Evolutionary conservation across 768 basidiomycete genomes (phyloP), one percentile per base, ranked within the genome.

Genomic region (Pilatotrama ljubarskyi): DNA sequence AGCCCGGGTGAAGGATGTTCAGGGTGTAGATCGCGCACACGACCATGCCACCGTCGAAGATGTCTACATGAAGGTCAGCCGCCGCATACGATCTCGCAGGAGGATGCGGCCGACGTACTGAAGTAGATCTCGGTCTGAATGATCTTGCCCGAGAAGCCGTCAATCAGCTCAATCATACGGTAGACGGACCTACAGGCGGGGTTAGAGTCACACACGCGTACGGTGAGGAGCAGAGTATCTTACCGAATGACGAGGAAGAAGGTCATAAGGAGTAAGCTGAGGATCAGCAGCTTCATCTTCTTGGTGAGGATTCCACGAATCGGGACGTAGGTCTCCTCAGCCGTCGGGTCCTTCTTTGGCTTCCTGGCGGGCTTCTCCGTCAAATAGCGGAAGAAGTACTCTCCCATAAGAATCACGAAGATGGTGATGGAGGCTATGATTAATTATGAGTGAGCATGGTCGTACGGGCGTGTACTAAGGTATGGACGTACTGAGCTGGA

Each of bases 131-230:
- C 70, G 3, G 79, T 81, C 10, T 70, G 65, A 43, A 83, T 82
- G 59, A 85, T 77, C 4, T 65, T 59, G 8, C 84, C 83, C 26
- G 63, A 58, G 79, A 82, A 86, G 0, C 83, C 83, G 44, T 79
- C 76, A 1, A 73, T 63, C 7, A 81, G 68, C 66, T 83, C 82
- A 7, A 79, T 70, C 1, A 78, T 80, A 43, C 84, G 78, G 66
- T 82, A 85, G 7, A 84, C 64, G 22, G 77, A 73, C 49, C 79
- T 79, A 20, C 10, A 2, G 1, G 26, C n/a, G 5, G 5, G 18
- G 35, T 32, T 20, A 51, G 42, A 22, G 26, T 32, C 15, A 29
- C 11, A 25, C 3, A 26, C 14, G 0, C 29, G 1, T 5, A 2
- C 5, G 46, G 2, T 14, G 11, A n/a, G 2, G 26, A 13, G 17